Percentiles rank a stretch among this genome's conserved stretches.
phyloP scores from a whole-genome alignment of 2,329 filamentous ascomycete species.

The Neurospora crassa region DNA sequence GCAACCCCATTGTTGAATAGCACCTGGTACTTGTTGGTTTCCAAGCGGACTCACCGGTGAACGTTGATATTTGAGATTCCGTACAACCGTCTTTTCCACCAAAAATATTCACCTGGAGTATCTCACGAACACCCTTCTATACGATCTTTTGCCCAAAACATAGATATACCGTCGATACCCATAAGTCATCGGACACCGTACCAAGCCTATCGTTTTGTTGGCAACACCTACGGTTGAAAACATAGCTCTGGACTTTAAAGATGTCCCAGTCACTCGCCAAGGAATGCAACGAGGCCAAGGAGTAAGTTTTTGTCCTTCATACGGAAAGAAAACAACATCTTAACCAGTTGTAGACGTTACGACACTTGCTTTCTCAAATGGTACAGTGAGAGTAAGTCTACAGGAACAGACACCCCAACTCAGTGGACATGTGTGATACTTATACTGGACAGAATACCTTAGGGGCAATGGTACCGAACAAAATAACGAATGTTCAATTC shows the following conservation, averaged over 20 bases:
- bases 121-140: background rate
- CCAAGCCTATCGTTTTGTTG: background rate
- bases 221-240: background rate
- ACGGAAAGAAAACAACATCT: background rate
- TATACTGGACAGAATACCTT: slow-evolving; percentile 61
- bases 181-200: background rate
- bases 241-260: slow-evolving; percentile 11
- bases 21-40: background rate
- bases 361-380: slow-evolving; percentile 97
- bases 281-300: slow-evolving; percentile 92
- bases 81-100: background rate
- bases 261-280: slow-evolving; percentile 95
- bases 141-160: background rate
- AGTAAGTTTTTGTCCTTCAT: slow-evolving; percentile 47
- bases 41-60: background rate
- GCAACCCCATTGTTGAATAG: background rate
- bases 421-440: slow-evolving; percentile 6
- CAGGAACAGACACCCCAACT: background rate
- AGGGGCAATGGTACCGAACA: slow-evolving; percentile 73
- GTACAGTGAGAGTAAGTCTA: slow-evolving; percentile 87
- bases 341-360: slow-evolving; percentile 57
- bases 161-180: background rate
- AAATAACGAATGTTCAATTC: slow-evolving; percentile 64
- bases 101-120: background rate
- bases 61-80: background rate